Base-by-base conservation (phyloP, 148 eudicot species). In the Rhododendron mucronatum region DNA sequence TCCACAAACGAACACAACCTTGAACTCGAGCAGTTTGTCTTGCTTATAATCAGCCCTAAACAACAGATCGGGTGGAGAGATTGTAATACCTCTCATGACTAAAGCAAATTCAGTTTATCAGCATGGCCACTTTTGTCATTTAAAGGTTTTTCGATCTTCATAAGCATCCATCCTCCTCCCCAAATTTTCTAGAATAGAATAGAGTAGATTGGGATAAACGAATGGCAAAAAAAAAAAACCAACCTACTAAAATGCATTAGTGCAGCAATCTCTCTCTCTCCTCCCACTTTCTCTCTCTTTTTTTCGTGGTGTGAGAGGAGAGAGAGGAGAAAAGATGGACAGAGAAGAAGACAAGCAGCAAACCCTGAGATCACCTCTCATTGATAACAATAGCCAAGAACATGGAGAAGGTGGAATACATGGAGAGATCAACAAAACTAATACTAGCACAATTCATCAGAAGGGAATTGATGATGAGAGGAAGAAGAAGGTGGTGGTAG, bases 401-500 rank as follows among this genome's bases (percentile, higher is more conserved):
- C 65, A 59, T 59, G 63, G 15, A 13, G 63, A 1, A 2, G 67
- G 5, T 14, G 33, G 41, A 23, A 37, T 51, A 33, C 7, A n/a
- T 50, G 63, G 16, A 11, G 18, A 50, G 33, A 50, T 47, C 11
- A 80, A 44, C 44, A 28, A 55, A 18, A 20, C n/a, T 59, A 20
- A 59, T 1, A 47, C 50, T 47, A 59, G 37, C 12, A 33, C 5
- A 20, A 50, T 20, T 10, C 21, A 81, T 10, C 21, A 81, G 69
- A 81, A 55, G 26, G 45, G 67, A 10, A 81, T 81, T 12, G 35
- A 44, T 5, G 5, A 23, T 2, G 33, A 30, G 83, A 53, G 63
- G 45, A 89, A 51, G 78, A 86, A 86, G 51, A 76, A 77, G 76
- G 63, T 8, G 37, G 78, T 86, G 80, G 53, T 88, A 14, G 90